Conservation (phyloP, 2,329 filamentous ascomycete species). For the Mycocentrospora acerina region DNA sequence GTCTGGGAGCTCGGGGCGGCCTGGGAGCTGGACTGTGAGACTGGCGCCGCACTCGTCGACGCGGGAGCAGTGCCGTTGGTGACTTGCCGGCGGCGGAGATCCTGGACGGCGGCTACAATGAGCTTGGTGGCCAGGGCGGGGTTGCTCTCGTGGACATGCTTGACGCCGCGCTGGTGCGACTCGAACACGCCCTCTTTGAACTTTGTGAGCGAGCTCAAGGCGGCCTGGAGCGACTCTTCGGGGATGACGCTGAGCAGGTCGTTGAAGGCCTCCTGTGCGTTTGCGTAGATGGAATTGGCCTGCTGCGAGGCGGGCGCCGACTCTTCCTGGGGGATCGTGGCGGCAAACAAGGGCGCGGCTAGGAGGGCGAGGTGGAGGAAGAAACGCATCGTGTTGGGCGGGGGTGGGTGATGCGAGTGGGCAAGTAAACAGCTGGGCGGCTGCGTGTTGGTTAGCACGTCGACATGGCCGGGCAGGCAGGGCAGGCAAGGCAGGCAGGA, state of each 20-base stretch:
- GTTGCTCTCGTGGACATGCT: constrained; percentile 63
- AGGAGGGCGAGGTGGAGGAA: constrained; percentile 31
- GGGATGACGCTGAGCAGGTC: constrained; percentile 60
- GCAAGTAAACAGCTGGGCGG: no score
- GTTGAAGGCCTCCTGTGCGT: constrained; percentile 51
- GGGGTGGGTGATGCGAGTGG: no score
- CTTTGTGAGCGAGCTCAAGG: constrained; percentile 64
- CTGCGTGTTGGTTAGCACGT: no score
- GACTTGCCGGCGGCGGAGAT: constrained; percentile 47
- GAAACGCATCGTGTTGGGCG: constrained; percentile 29
- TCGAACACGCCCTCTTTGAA: constrained; percentile 70
- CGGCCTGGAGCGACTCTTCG: constrained; percentile 63
- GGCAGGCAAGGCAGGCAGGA: no score
- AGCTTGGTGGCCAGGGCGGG: constrained; percentile 63
- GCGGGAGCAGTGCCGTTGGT: constrained; percentile 27
- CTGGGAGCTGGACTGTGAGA: constrained; percentile 9
- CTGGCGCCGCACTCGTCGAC: constrained; percentile 7
- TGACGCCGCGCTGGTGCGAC: constrained; percentile 63
- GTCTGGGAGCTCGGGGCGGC: constrained; percentile 4
- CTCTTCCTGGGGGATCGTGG: no score
- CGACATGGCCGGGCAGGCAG: no score
- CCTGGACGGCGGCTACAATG: constrained; percentile 62
- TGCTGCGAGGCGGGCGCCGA: constrained; percentile 19
- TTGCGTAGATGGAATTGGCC: constrained; percentile 30
- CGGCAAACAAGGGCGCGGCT: constrained; percentile 36